Base-by-base conservation (phyloP, 2,329 filamentous ascomycete genomes). In the Microdochium trichocladiopsis region DNA sequence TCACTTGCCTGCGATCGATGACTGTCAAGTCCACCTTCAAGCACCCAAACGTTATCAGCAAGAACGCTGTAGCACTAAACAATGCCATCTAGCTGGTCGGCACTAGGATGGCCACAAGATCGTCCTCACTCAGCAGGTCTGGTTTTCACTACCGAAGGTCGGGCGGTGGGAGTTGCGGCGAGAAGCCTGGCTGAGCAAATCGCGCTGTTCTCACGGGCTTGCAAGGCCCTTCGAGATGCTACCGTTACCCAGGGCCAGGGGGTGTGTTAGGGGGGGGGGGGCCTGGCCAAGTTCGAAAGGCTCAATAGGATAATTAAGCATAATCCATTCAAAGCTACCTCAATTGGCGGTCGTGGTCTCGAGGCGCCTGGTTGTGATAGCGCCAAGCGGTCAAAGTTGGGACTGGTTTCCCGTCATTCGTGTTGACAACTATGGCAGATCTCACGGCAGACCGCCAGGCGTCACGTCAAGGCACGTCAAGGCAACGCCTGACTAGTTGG, bases 1-100 rank as follows among this genome's bases (percentile, higher is more conserved):
- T 56, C 9, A 18, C 33, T 12, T 43, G 51, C 16, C 47, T 56
- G 10, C 50, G 53, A 28, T 51, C 43, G 18, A 48, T 48, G 41
- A 48, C 25, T 9, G 14, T 48, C 8, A 51, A 36, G 41, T 18
- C 43, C 4, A 51, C 50, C 3, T 48, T 51, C 23, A 48, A 51
- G 43, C 37, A 51, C 24, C 47, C 50, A 4, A 5, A 48, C 22
- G 41, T 47, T n/a, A 28, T 48, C 25, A 23, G 21, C 36, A 51
- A 51, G 25, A 23, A 51, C 16, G 49, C 45, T 4, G n/a, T 4
- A 3, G 12, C 49, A 6, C 36, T 51, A 5, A 31, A 31, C 22
- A 28, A 12, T 24, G 36, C 49, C 5, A 36, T 47, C 12, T 11
- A 31, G 22, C 18, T 43, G 10, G 22, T 51, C 12, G 36, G 49